Evolutionary conservation across 768 basidiomycete genomes (phyloP), one percentile per base, ranked within the genome.

Genomic region (Plicaturopsis crispa): DNA sequence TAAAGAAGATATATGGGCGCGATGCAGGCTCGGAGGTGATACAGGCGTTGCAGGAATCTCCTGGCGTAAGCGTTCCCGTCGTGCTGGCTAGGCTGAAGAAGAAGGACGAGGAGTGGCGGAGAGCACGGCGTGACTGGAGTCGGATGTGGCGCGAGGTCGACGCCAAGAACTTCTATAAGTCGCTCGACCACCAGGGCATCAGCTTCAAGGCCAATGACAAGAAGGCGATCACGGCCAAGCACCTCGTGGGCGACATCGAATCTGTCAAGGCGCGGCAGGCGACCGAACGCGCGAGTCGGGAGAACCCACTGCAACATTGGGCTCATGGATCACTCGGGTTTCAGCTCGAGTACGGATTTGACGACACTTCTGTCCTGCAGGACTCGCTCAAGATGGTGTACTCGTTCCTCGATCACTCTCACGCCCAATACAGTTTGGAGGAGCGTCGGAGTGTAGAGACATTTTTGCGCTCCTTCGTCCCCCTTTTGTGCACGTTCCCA

Each of bases 31-130:
- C 59, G 16, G 90, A 93, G 57, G 74, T 93, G 24, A 74, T 89
- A 18, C 75, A 80, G 44, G 89, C 92, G 1, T 62, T 99, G 41
- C 91, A 97, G 59, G 93, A 98, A 32, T 84, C 80, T 48, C 96
- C 96, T 0, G 79, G 75, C 33, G 82, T 93, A 34, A 80, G 92
- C 1, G 82, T 97, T 6, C 93, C 94, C 1, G 88, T 98, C 42
- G 88, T 97, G 5, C 75, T 98, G 2, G 67, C 74, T 31, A 79
- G 96, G 7, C 67, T 99, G 32, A 92, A 89, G 65, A 78, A 80
- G 55, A 96, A 93, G 59, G 88, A 97, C 57, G 93, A 96, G 44
- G 96, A 99, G 55, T 99, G 96, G 96, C 80, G 89, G 52, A 73
- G 88, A 22, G 80, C 85, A 20, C 88, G 92, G 57, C 73, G 94